Conservation (phyloP, 2,329 filamentous ascomycete species). For the Penicillium sp. region DNA sequence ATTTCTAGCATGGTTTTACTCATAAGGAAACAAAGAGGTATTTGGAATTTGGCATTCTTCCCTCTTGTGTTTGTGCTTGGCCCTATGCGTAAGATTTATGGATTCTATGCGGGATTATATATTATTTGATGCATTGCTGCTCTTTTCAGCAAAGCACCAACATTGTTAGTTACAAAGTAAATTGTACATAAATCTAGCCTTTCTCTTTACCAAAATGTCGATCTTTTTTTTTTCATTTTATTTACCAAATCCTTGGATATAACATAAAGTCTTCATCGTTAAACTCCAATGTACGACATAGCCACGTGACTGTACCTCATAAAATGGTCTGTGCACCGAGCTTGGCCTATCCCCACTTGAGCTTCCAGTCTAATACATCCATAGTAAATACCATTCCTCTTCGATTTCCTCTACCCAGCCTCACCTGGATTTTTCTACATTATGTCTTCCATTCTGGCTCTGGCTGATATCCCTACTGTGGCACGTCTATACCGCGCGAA, state of each 20-base stretch:
- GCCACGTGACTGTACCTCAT: neutral
- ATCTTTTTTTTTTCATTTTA: no score
- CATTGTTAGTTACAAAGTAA: neutral
- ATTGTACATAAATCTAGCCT: no score
- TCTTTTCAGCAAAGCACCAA: neutral
- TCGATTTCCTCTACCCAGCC: neutral
- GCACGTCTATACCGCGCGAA: slow-evolving; percentile 63
- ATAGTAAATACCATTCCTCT: neutral
- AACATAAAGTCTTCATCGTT: neutral
- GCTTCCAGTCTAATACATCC: neutral
- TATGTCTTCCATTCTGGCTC: slow-evolving; percentile 24
- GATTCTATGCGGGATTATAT: neutral
- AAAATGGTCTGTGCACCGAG: neutral
- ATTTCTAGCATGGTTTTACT: neutral
- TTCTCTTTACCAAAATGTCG: neutral
- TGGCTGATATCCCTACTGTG: slow-evolving; percentile 42
- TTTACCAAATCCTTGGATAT: no score
- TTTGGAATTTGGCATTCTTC: neutral
- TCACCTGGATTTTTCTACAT: neutral
- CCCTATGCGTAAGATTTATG: no score
- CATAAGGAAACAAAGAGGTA: neutral
- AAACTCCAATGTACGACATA: neutral
- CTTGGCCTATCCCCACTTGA: slow-evolving; percentile 1
- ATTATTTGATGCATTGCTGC: neutral
- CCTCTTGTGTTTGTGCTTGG: neutral